A percentile compares a stretch with the other conserved stretches of the same genome.
phyloP scores from a whole-genome alignment of 1,284 basidiomycete genomes.

The Ceratobasidium sp. region DNA sequence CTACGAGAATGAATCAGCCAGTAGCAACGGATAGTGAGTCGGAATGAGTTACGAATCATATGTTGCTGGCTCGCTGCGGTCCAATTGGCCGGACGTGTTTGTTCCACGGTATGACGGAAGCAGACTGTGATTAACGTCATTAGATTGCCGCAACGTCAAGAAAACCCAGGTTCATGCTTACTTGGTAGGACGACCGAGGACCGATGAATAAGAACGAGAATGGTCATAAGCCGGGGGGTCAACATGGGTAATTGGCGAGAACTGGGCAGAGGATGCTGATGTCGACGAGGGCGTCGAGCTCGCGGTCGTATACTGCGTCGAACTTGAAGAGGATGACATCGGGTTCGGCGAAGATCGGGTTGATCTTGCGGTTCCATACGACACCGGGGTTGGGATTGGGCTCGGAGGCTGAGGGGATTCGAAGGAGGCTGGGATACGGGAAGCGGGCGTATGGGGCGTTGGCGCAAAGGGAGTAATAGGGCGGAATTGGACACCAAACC shows the following conservation, averaged over 20 bases:
- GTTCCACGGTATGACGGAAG: not conserved
- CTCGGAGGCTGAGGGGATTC: not conserved
- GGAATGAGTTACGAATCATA: no score
- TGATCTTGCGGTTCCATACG: not conserved
- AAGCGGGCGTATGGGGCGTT: not conserved
- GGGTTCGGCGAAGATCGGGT: not conserved
- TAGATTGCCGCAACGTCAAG: no score
- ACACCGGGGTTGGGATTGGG: not conserved
- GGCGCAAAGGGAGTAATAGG: not conserved
- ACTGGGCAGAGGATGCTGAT: no score
- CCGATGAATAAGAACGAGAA: not conserved
- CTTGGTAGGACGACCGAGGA: not conserved
- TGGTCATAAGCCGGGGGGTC: not conserved
- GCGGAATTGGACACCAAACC: not conserved
- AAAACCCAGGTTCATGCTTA: no score
- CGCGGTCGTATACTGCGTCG: not conserved
- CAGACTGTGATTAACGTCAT: no score
- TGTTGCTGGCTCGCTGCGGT: no score
- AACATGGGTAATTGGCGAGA: not conserved
- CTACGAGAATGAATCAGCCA: no score
- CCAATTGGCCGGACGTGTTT: not conserved
- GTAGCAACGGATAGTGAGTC: no score
- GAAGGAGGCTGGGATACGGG: not conserved
- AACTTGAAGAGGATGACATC: not conserved
- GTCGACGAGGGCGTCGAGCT: no score